Base-by-base conservation (phyloP, 306 rosid genomes). In the Pueraria montana region DNA sequence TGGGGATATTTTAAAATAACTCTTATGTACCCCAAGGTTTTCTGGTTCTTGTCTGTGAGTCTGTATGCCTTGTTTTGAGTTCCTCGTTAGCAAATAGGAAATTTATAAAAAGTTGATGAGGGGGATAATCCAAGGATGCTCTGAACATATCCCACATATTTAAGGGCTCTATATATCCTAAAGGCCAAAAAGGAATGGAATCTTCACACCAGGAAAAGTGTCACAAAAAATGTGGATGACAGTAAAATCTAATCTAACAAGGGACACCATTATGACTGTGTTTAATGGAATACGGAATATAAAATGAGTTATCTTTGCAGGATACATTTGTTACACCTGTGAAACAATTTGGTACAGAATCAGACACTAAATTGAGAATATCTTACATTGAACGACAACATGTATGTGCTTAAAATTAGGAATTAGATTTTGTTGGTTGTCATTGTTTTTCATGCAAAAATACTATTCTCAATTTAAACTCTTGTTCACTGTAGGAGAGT, bases 351-450 rank as follows among this genome's bases (percentile, higher is more conserved):
- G 89, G 89, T 64, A 87, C 89, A 0, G 98, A 92, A 77, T 86
- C 97, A 80, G 95, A 94, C 64, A 72, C 84, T 84, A 94, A 86
- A 83, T 79, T 90, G 79, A 90, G 94, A 77, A 90, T 92, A 85
- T 88, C 95, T 3, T 74, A 74, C 77, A 69, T 88, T 74, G 98
- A 94, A 84, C 89, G 91, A 76, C 97, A 94, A 87, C 93, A 90
- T 81, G 98, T 91, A 84, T 74, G 90, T 86, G 46, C 68, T 80
- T 72, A 73, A 64, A 67, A 16, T 80, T 8, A 17, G 65, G 26
- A 23, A 23, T 61, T 26, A 8, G 18, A 13, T 62, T 48, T 73
- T 62, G n/a, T 70, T 56, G 11, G 69, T 67, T 82, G 83, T 72
- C 42, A 30, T 66, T 24, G 23, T 74, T 65, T 12, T 79, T 79